Percentiles rank a stretch among this genome's conserved stretches.
These are phyloP conservation scores for Linum lewisii DNA, from an alignment of 345 rosid species.

Conservation along the genomic window DNA sequence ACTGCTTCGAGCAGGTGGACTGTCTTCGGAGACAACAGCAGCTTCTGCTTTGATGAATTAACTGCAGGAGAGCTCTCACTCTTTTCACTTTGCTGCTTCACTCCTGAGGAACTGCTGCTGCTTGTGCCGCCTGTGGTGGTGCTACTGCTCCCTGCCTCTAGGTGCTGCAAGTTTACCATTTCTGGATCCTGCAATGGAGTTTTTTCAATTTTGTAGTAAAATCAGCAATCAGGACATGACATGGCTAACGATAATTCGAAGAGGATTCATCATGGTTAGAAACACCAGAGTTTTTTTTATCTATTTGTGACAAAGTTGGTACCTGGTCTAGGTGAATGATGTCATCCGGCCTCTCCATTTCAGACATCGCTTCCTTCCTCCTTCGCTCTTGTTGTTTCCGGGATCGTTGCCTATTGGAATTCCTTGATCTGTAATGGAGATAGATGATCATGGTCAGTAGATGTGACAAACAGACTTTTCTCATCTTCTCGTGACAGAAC, in stretches of 20 bases:
- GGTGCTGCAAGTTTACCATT: constrained; percentile 15
- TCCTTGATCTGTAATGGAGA: constrained; percentile 23
- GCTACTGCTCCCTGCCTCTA: constrained; percentile 29
- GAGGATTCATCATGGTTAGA: not conserved
- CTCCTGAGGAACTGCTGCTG: constrained; percentile 28
- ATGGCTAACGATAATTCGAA: not conserved
- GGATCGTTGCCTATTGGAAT: constrained; percentile 27
- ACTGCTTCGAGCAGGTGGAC: constrained; percentile 12
- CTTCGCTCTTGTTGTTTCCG: constrained; percentile 25
- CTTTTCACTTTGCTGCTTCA: constrained; percentile 10
- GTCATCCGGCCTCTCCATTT: constrained; percentile 22
- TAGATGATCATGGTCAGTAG: not conserved
- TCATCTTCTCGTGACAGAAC: no score
- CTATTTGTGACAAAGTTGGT: not conserved
- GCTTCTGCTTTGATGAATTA: constrained; percentile 14
- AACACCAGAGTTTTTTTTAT: no score
- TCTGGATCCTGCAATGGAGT: constrained; percentile 22
- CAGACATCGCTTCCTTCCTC: constrained; percentile 17
- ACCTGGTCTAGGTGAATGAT: constrained; percentile 23
- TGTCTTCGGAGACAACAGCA: constrained; percentile 16
- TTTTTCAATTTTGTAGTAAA: not conserved
- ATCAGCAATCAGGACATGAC: not conserved
- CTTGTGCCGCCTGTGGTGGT: not conserved
- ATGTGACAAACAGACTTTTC: no score
- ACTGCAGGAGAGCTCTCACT: constrained; percentile 17